A percentile compares a stretch with the other conserved stretches of the same genome.
Conservation (phyloP, 768 basidiomycete species). For the Kwoniella pini region DNA sequence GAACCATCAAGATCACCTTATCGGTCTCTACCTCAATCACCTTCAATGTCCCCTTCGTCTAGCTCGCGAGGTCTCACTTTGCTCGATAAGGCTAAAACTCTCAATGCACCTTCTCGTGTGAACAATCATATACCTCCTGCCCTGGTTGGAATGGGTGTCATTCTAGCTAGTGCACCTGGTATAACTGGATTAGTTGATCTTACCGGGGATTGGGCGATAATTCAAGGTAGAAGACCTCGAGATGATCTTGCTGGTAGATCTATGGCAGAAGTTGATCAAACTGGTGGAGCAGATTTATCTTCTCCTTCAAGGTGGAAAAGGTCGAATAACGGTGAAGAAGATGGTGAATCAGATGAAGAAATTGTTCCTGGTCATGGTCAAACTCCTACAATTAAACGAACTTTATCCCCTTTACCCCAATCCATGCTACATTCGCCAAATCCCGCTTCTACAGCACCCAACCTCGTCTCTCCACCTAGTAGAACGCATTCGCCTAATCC, state of each 20-base stretch:
- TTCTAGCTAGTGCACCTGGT: constrained; percentile 73
- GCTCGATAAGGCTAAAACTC: constrained; percentile 54
- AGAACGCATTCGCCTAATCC: constrained; percentile 13
- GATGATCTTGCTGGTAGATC: constrained; percentile 39
- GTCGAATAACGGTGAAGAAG: not conserved
- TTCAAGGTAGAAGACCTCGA: constrained; percentile 68
- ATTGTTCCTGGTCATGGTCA: not conserved
- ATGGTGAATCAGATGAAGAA: constrained; percentile 16
- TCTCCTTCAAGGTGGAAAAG: constrained; percentile 12
- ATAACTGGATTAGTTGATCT: constrained; percentile 73
- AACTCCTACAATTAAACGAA: constrained; percentile 3
- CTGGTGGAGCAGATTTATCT: constrained; percentile 45
- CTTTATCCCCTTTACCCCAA: constrained; percentile 1
- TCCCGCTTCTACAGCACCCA: constrained; percentile 31
- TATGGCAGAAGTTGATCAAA: constrained; percentile 61
- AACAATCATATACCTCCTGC: constrained; percentile 72
- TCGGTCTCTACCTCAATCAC: constrained; percentile 61
- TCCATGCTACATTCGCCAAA: constrained; percentile 1
- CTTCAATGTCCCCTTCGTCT: constrained; percentile 44
- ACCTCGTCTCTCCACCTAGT: constrained; percentile 23
- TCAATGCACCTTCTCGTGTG: constrained; percentile 57
- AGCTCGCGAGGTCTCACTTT: constrained; percentile 1
- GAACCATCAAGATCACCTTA: constrained; percentile 69
- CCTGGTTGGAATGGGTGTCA: constrained; percentile 77
- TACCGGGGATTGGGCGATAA: constrained; percentile 79